Percentiles rank a stretch among this genome's conserved stretches.
Evolutionary conservation across 495 filamentous ascomycete genomes (phyloP).

Genomic region (Penicillium cosmopolitanum): DNA sequence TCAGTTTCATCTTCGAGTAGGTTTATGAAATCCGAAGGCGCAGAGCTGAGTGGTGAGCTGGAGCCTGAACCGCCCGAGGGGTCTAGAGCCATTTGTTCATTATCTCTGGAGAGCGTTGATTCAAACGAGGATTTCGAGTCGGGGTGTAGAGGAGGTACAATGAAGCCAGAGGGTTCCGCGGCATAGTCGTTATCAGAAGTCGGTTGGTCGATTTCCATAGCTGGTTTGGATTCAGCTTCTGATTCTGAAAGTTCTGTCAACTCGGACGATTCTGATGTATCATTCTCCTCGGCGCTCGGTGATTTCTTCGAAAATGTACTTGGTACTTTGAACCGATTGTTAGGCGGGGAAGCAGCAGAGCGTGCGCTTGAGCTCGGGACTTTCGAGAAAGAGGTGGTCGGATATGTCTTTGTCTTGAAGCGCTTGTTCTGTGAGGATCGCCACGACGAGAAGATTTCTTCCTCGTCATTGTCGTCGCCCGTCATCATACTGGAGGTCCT

Average conservation of each 20-base stretch:
- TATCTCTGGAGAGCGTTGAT: slow-evolving; percentile 14
- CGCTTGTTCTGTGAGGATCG: slow-evolving; percentile 32
- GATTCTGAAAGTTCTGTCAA: slow-evolving; percentile 13
- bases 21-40: slow-evolving; percentile 8
- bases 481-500: slow-evolving; percentile 12
- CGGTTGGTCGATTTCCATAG: slow-evolving; percentile 27
- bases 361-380: slow-evolving; percentile 20
- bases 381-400: slow-evolving; percentile 18
- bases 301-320: slow-evolving; percentile 4
- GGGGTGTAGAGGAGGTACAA: slow-evolving; percentile 27
- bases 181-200: slow-evolving; percentile 21
- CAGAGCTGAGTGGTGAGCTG: slow-evolving; percentile 21
- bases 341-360: slow-evolving; percentile 20
- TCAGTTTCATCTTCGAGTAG: slow-evolving; percentile 11
- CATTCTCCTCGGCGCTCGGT: background rate
- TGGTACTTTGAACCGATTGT: slow-evolving; percentile 11
- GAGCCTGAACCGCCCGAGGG: background rate
- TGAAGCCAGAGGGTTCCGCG: slow-evolving; percentile 22
- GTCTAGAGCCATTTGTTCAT: slow-evolving; percentile 5
- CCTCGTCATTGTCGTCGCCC: slow-evolving; percentile 20
- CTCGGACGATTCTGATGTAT: background rate
- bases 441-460: slow-evolving; percentile 19
- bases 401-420: slow-evolving; percentile 22
- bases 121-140: slow-evolving; percentile 32
- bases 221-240: slow-evolving; percentile 31